Evolutionary conservation across 495 filamentous ascomycete species (phyloP).

Genomic region (Melanomma pulvis-pyrius): DNA sequence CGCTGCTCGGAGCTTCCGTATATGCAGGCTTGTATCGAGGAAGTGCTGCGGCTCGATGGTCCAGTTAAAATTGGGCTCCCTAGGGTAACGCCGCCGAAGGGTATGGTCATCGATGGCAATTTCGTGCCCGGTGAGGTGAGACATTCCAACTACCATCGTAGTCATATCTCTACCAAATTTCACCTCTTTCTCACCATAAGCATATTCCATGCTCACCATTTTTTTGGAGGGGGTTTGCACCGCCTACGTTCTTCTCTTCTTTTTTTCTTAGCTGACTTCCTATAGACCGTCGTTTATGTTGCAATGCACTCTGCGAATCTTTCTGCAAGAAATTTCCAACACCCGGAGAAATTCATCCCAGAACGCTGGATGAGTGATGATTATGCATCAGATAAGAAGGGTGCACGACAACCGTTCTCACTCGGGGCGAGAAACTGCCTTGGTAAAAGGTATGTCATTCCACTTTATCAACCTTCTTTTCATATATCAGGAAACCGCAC

Average conservation of each 20-base stretch:
- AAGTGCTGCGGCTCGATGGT: conserved; percentile 23
- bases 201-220: too few relatives aligned
- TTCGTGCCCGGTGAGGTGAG: conserved; percentile 26
- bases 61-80: conserved; percentile 22
- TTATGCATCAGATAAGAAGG: conserved; percentile 22
- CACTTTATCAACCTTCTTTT: background rate
- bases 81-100: conserved; percentile 12
- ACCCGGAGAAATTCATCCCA: conserved; percentile 30
- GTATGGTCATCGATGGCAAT: conserved; percentile 22
- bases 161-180: too few relatives aligned
- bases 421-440: conserved; percentile 26
- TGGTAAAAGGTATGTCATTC: background rate
- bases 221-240: too few relatives aligned
- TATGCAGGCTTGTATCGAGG: conserved; percentile 32
- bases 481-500: too few relatives aligned
- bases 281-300: conserved; percentile 20
- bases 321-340: conserved; percentile 18
- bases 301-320: conserved; percentile 10
- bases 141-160: background rate
- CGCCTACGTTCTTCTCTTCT: too few relatives aligned
- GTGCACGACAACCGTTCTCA: conserved; percentile 23
- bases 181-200: background rate
- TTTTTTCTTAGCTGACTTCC: too few relatives aligned
- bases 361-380: conserved; percentile 23
- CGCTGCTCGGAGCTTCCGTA: conserved; percentile 21